A percentile compares a stretch with the other conserved stretches of the same genome.
Conservation (phyloP, 108 stramenopile species). For the Fragilaria radians region DNA sequence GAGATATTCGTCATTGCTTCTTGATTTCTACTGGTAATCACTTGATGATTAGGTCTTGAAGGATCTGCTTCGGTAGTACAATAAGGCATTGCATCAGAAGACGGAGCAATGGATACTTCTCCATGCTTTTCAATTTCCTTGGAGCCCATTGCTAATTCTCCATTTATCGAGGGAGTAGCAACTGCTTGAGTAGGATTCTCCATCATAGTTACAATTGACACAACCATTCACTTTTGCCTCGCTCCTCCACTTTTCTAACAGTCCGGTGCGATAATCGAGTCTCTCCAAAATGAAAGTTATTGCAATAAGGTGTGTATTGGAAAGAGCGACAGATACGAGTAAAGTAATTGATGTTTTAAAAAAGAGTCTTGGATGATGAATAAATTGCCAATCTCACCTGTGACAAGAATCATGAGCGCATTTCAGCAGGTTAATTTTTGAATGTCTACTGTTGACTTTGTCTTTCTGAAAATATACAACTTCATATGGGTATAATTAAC, state of each 20-base stretch:
- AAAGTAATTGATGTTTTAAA: neutral
- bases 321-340: neutral
- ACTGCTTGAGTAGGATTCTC: conserved; percentile 2
- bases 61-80: neutral
- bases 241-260: neutral
- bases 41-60: conserved; percentile 30
- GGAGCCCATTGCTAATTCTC: neutral
- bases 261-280: neutral
- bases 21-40: conserved; percentile 28
- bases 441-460: no score
- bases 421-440: no score
- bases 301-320: neutral
- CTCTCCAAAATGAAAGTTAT: neutral
- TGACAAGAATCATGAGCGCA: neutral
- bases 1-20: conserved; percentile 5
- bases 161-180: neutral
- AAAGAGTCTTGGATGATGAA: neutral
- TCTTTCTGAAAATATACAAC: no score
- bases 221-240: conserved; percentile 2
- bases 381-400: neutral
- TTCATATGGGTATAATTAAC: no score
- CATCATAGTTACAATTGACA: conserved; percentile 2
- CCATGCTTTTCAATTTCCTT: neutral
- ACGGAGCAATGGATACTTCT: neutral
- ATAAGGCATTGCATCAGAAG: neutral